Percentiles rank a stretch among this genome's conserved stretches.
Conservation (phyloP, 2,329 filamentous ascomycete genomes). For the Trichoderma sp. region DNA sequence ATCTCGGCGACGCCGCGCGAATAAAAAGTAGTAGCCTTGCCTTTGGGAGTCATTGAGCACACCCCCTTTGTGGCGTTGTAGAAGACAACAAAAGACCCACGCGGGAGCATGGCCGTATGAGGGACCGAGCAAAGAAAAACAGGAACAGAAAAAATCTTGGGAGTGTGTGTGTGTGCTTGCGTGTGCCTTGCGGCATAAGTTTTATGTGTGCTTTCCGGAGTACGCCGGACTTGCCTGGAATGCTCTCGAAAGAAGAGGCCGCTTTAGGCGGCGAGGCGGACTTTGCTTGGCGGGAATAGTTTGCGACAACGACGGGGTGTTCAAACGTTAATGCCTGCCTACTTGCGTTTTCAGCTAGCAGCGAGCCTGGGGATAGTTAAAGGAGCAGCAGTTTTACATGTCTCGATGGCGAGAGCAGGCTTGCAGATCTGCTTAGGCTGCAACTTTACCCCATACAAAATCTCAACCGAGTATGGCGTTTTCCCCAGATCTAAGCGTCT, state of each 20-base stretch:
- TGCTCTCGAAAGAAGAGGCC: constrained; percentile 12
- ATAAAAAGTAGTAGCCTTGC: constrained; percentile 10
- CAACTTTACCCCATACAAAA: background rate
- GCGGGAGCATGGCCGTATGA: background rate
- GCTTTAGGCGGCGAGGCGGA: constrained; percentile 5
- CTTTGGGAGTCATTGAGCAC: constrained; percentile 5
- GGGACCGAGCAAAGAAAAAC: background rate
- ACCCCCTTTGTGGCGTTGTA: constrained; percentile 17
- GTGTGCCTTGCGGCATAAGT: background rate
- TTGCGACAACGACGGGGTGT: background rate
- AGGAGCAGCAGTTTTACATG: background rate
- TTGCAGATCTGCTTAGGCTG: background rate
- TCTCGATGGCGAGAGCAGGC: background rate
- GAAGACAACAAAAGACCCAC: background rate
- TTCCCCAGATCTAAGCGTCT: constrained; percentile 12
- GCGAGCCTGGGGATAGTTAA: background rate
- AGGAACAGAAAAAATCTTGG: background rate
- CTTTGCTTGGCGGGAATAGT: background rate
- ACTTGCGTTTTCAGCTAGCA: background rate
- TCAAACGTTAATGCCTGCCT: background rate
- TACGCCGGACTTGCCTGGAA: constrained; percentile 13
- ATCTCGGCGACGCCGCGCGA: constrained; percentile 29
- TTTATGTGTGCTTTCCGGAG: constrained; percentile 6
- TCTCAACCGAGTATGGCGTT: background rate
- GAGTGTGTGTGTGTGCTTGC: background rate